Evolutionary conservation across 371 early-diverging fungal species (phyloP).

Genomic region (Saksenaea oblongispora): DNA sequence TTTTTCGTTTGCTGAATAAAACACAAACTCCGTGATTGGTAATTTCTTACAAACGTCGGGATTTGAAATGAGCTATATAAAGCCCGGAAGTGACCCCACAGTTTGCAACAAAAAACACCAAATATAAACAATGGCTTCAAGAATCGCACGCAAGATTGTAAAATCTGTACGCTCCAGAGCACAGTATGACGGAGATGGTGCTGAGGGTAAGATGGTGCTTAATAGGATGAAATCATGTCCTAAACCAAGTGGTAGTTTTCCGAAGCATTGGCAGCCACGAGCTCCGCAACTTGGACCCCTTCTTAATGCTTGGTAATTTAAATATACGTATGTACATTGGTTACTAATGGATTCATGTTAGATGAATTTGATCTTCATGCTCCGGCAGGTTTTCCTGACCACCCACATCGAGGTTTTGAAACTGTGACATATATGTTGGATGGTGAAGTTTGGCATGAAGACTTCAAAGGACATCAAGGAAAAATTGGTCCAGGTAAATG

Average conservation of each 20-base stretch:
- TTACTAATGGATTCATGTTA: not conserved
- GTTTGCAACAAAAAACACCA: not conserved
- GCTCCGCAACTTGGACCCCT: conserved; percentile 78
- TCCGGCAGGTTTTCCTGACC: conserved; percentile 63
- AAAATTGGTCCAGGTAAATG: conserved; percentile 72
- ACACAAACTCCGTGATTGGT: no score
- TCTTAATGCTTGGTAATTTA: conserved; percentile 63
- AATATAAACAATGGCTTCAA: not conserved
- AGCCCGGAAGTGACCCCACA: not conserved
- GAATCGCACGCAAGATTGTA: conserved; percentile 24
- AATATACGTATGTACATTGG: not conserved
- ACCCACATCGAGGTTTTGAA: conserved; percentile 79
- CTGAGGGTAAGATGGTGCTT: conserved; percentile 23
- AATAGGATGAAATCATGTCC: not conserved
- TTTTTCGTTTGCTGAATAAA: no score
- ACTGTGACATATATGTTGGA: conserved; percentile 80
- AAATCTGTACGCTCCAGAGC: conserved; percentile 31
- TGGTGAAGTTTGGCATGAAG: conserved; percentile 79
- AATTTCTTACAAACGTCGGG: no score
- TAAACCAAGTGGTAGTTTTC: conserved; percentile 46
- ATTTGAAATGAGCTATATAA: not conserved
- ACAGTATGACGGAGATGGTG: conserved; percentile 57
- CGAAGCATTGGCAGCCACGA: conserved; percentile 70
- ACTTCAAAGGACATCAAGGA: conserved; percentile 80
- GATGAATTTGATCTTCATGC: conserved; percentile 70